These are phyloP conservation scores for Fusarium oligoseptatum DNA, from an alignment of 2,329 filamentous ascomycete genomes.

Conservation along the genomic window DNA sequence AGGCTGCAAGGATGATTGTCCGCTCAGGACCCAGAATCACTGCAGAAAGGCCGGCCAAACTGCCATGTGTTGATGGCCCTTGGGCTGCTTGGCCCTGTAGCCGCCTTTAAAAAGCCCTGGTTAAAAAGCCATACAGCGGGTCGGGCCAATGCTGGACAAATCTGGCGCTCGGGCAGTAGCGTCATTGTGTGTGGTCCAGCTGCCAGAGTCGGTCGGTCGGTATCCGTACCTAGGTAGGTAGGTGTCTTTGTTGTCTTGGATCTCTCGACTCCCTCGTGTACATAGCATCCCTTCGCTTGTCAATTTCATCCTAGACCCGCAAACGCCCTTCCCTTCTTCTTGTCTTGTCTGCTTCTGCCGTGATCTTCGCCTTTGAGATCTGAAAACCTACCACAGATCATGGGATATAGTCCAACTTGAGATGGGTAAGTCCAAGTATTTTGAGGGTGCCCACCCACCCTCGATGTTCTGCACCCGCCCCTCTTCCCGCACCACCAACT, in stretches of 20 bases:
- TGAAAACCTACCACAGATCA: conserved; percentile 44
- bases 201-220: conserved; percentile 32
- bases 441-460: conserved; percentile 36
- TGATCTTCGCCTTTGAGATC: conserved; percentile 30
- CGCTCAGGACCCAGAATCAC: conserved; percentile 29
- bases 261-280: conserved; percentile 36
- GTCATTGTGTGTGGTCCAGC: conserved; percentile 38
- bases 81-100: conserved; percentile 31
- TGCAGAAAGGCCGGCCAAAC: conserved; percentile 31
- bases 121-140: conserved; percentile 28
- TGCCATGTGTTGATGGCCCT: conserved; percentile 37
- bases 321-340: conserved; percentile 20
- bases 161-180: conserved; percentile 35
- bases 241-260: conserved; percentile 34
- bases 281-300: conserved; percentile 42
- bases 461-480: conserved; percentile 36
- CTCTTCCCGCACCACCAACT: conserved; percentile 39
- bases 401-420: conserved; percentile 51
- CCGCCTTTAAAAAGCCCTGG: conserved; percentile 28
- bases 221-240: neutral
- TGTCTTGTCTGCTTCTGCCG: conserved; percentile 11
- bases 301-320: conserved; percentile 24
- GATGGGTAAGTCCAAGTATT: conserved; percentile 51
- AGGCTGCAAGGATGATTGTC: conserved; percentile 44
- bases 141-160: conserved; percentile 37